Conservation (phyloP, 306 rosid species). For the Canavalia ensiformis region DNA sequence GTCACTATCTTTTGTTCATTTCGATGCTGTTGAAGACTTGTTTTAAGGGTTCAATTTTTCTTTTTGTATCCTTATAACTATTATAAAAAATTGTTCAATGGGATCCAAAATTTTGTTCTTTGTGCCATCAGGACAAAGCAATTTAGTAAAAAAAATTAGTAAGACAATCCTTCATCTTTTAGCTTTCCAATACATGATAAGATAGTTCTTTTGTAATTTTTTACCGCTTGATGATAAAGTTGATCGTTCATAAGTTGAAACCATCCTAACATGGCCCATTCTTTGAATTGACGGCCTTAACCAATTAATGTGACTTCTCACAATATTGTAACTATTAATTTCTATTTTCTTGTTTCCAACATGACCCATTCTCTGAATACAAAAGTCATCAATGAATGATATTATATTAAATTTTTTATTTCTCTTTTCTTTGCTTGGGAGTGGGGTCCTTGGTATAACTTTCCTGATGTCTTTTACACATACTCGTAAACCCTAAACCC, state of each 20-base stretch:
- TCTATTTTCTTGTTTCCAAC: conserved; percentile 27
- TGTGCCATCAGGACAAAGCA: conserved; percentile 48
- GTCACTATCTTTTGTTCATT: conserved; percentile 51
- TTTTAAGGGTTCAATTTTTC: conserved; percentile 37
- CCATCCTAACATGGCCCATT: conserved; percentile 42
- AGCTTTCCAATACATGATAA: neutral
- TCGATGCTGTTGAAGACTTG: conserved; percentile 52
- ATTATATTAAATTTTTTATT: conserved; percentile 17
- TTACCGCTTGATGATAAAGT: neutral
- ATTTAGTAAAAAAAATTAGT: conserved; percentile 47
- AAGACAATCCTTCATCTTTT: conserved; percentile 31
- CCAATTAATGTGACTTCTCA: conserved; percentile 42
- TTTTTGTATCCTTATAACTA: conserved; percentile 30
- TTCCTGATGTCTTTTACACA: conserved; percentile 1
- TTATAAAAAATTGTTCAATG: conserved; percentile 27
- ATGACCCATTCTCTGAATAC: conserved; percentile 49
- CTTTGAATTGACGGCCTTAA: conserved; percentile 9
- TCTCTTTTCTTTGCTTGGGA: conserved; percentile 22
- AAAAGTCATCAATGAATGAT: conserved; percentile 36
- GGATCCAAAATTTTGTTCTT: conserved; percentile 51
- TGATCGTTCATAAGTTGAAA: conserved; percentile 34
- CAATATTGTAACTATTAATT: neutral
- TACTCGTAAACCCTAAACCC: neutral
- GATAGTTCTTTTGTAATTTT: neutral
- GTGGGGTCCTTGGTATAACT: conserved; percentile 33